These are phyloP conservation scores for Lachnum nothofagi DNA, from an alignment of 2,329 filamentous ascomycete species.

Conservation along the genomic window DNA sequence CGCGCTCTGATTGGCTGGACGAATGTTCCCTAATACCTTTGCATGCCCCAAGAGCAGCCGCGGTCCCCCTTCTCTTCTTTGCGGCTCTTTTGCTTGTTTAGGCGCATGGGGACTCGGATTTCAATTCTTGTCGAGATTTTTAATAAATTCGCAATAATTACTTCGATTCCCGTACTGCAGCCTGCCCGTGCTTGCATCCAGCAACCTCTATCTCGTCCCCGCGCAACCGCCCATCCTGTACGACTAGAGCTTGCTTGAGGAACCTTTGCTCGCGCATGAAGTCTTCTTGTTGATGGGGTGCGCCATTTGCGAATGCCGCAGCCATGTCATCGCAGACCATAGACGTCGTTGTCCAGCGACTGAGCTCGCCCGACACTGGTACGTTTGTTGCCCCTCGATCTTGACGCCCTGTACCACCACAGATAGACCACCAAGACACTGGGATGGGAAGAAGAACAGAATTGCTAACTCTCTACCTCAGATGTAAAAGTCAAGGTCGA, in stretches of 20 bases:
- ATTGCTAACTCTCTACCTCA: constrained; percentile 36
- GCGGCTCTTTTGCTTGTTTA: no score
- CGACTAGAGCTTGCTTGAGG: neutral
- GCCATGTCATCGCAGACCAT: constrained; percentile 58
- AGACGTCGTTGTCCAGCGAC: constrained; percentile 55
- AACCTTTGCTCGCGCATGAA: constrained; percentile 21
- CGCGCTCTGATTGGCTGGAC: no score
- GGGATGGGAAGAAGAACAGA: neutral
- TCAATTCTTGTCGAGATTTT: neutral
- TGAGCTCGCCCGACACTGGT: constrained; percentile 42
- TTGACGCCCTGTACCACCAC: neutral
- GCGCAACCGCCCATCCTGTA: neutral
- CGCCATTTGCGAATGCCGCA: constrained; percentile 41
- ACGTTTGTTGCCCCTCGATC: constrained; percentile 7
- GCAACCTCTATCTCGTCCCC: neutral
- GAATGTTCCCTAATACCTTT: no score
- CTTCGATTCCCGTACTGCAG: neutral
- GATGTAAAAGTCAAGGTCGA: constrained; percentile 78
- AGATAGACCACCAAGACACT: neutral
- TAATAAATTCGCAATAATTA: neutral
- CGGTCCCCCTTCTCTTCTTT: no score
- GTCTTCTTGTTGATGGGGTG: constrained; percentile 25
- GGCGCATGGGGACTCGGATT: neutral
- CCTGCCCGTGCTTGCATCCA: neutral
- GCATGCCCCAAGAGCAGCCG: no score